Percentiles rank a stretch among this genome's conserved stretches.
Evolutionary conservation across 2,329 filamentous ascomycete genomes (phyloP).

Genomic region (Pseudogymnoascus destructans): DNA sequence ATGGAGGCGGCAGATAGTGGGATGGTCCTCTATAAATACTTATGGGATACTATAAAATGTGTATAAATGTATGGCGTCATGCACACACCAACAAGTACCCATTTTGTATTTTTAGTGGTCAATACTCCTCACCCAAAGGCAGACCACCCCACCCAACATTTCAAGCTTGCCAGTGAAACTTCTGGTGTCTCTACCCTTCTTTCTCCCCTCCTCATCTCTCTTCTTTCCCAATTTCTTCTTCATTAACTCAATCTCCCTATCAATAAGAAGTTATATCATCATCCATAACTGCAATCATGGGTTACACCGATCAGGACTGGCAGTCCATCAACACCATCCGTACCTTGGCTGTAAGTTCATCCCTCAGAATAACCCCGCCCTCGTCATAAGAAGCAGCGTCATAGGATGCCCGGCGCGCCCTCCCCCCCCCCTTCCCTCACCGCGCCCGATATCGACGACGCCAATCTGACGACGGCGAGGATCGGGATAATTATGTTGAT

Average conservation of each 20-base stretch:
- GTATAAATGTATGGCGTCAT: neutral
- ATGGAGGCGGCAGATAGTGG: neutral
- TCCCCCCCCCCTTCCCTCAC: neutral
- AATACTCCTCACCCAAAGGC: neutral
- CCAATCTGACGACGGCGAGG: neutral
- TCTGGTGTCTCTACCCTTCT: neutral
- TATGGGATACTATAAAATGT: neutral
- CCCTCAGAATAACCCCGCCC: constrained; percentile 28
- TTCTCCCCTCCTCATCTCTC: neutral
- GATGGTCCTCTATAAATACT: neutral
- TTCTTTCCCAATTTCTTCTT: neutral
- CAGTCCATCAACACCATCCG: constrained; percentile 98
- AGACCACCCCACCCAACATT: neutral
- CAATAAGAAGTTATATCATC: neutral
- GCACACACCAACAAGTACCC: neutral
- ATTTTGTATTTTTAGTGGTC: neutral
- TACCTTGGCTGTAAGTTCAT: constrained; percentile 70
- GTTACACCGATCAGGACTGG: constrained; percentile 75
- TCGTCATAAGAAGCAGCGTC: constrained; percentile 12
- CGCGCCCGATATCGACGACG: neutral
- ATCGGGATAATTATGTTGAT: neutral
- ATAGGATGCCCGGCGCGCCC: neutral
- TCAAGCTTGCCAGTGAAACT: constrained; percentile 4
- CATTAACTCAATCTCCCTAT: neutral
- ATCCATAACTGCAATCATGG: constrained; percentile 48